Evolutionary conservation across 2,329 filamentous ascomycete species (phyloP), one percentile per base, ranked within the genome.

Genomic region (Pyrenophora seminiperda): DNA sequence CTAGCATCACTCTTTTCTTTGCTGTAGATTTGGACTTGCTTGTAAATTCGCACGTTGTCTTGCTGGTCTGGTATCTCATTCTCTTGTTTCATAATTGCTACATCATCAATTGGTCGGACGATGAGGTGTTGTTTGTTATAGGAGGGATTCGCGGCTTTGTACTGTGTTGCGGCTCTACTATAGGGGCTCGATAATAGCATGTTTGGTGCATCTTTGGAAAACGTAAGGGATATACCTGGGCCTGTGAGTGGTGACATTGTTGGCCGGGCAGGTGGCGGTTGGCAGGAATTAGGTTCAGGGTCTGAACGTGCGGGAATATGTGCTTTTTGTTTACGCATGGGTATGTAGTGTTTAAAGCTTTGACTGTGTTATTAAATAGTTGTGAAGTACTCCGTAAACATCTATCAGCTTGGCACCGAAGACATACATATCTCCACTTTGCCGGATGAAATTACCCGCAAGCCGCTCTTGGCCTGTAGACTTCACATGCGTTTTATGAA

Each of bases 71-170:
- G 15, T n/a, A 37, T 33, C 6, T 14, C 37, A 1, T 36, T 6
- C 18, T 41, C 30, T 10, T 22, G 14, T 4, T 60, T 53, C 7
- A 65, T 43, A 1, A 38, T 22, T 10, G 55, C 41, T 2, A 71
- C 41, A 45, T 71, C 59, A 3, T 58, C 50, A 1, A 66, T 38
- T n/a, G 60, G 55, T 43, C 63, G 63, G 3, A 72, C 34, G 13
- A 62, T n/a, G 40, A 71, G 54, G 31, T 61, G 44, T 32, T 57
- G 62, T 33, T 62, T 63, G 18, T 43, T 33, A 31, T 62, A 62
- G 2, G 45, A 22, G 1, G 60, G 33, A 50, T 63, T 56, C 2
- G 56, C 63, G 4, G 64, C 59, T 40, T 60, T 56, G 53, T 61
- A 71, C 0, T 31, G 27, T 1, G 13, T 27, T 7, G 32, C 18